Evolutionary conservation across 2,329 filamentous ascomycete genomes (phyloP).

Genomic region (Onygena corvina): DNA sequence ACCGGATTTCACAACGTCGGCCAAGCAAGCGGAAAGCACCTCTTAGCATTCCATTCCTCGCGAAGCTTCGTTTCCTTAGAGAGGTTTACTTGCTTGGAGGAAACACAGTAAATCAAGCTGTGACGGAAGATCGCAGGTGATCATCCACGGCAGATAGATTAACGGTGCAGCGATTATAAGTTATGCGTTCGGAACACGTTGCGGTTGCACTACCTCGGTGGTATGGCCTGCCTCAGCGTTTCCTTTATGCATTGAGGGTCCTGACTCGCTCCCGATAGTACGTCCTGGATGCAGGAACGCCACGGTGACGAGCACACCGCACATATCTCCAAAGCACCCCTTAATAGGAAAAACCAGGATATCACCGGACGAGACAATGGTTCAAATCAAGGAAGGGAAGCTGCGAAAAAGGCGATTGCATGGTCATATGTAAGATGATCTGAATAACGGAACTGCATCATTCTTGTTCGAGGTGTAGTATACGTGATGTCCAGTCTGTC

Average conservation of each 20-base stretch:
- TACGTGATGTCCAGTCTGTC: neutral
- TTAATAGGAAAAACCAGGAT: neutral
- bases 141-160: neutral
- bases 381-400: neutral
- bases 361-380: neutral
- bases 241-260: neutral
- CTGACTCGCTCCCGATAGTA: neutral
- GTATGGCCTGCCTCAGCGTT: neutral
- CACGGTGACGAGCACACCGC: neutral
- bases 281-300: neutral
- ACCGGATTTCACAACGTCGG: constrained; percentile 1
- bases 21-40: neutral
- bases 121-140: constrained; percentile 1
- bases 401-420: neutral
- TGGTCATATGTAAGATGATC: neutral
- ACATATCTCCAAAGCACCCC: neutral
- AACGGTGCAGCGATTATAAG: neutral
- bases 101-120: neutral
- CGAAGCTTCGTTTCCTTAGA: neutral
- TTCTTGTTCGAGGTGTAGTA: neutral
- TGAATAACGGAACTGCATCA: neutral
- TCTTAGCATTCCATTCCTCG: neutral
- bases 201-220: constrained; percentile 5
- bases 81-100: neutral
- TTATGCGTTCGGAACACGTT: constrained; percentile 6